Evolutionary conservation across 2,329 filamentous ascomycete species (phyloP).

Genomic region (Keithomyces neogunnii): DNA sequence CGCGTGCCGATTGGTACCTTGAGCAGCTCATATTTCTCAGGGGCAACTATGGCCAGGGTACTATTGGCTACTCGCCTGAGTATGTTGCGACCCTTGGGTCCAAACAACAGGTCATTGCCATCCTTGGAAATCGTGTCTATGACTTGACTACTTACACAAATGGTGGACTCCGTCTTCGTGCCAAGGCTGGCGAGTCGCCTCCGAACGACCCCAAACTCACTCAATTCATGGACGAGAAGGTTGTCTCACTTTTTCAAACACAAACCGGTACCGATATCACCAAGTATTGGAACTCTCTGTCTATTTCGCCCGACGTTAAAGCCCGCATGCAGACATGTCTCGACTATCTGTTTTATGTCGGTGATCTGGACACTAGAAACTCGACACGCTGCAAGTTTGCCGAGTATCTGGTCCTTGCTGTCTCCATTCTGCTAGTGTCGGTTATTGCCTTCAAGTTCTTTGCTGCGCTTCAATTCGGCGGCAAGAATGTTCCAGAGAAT

Average conservation of each 20-base stretch:
- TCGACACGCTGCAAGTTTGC: conserved; percentile 80
- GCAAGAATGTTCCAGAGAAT: conserved; percentile 87
- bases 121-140: conserved; percentile 73
- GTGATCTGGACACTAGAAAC: conserved; percentile 83
- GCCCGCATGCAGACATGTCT: conserved; percentile 71
- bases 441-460: conserved; percentile 96
- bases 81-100: conserved; percentile 64
- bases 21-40: conserved; percentile 78
- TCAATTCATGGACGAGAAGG: conserved; percentile 72
- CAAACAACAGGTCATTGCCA: conserved; percentile 61
- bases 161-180: conserved; percentile 61
- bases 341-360: conserved; percentile 91
- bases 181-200: conserved; percentile 41
- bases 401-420: conserved; percentile 77
- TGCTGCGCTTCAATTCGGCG: conserved; percentile 87
- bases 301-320: conserved; percentile 47
- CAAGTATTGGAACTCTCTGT: conserved; percentile 70
- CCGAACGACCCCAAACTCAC: conserved; percentile 43
- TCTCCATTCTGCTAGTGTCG: conserved; percentile 69
- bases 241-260: conserved; percentile 69
- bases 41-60: conserved; percentile 75
- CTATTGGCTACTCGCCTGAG: conserved; percentile 70
- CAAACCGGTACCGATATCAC: conserved; percentile 72
- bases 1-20: conserved; percentile 82
- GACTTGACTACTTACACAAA: conserved; percentile 78